These are phyloP conservation scores for Phytophthora citrophthora DNA, from an alignment of 352 stramenopile species.

Conservation along the genomic window DNA sequence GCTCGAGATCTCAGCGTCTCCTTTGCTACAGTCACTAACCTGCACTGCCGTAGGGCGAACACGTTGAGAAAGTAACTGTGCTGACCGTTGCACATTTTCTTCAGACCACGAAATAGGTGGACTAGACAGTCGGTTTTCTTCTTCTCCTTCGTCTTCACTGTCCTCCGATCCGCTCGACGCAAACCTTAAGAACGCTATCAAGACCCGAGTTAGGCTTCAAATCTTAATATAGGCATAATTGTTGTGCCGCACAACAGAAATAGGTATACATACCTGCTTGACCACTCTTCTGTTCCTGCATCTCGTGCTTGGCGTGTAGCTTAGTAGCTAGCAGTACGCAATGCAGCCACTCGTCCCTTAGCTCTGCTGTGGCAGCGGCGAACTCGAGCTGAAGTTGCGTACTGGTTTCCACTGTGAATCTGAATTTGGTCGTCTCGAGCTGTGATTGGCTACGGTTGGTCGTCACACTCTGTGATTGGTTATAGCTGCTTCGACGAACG, in stretches of 20 bases:
- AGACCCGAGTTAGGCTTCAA: not conserved
- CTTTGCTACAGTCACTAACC: slow-evolving; percentile 35
- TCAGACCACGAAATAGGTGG: slow-evolving; percentile 24
- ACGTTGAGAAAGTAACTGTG: slow-evolving; percentile 31
- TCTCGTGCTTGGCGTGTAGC: slow-evolving; percentile 21
- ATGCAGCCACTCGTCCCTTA: slow-evolving; percentile 59
- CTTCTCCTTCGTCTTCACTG: slow-evolving; percentile 33
- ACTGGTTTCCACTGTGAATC: slow-evolving; percentile 46
- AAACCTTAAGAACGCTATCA: slow-evolving; percentile 57
- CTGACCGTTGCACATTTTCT: slow-evolving; percentile 35
- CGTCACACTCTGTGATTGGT: slow-evolving; percentile 15
- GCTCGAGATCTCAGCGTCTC: not conserved
- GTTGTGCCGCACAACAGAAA: too few relatives aligned
- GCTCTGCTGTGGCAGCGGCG: slow-evolving; percentile 32
- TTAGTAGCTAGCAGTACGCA: slow-evolving; percentile 50
- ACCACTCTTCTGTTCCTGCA: slow-evolving; percentile 1
- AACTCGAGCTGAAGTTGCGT: slow-evolving; percentile 42
- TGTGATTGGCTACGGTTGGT: slow-evolving; percentile 10
- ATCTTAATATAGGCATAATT: too few relatives aligned
- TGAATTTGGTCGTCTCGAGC: slow-evolving; percentile 22
- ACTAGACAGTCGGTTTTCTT: slow-evolving; percentile 31
- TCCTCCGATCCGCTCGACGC: slow-evolving; percentile 60
- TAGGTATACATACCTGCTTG: slow-evolving; percentile 13
- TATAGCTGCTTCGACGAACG: slow-evolving; percentile 27
- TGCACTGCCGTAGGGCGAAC: slow-evolving; percentile 25